Evolutionary conservation across 2,329 filamentous ascomycete genomes (phyloP), one percentile per base, ranked within the genome.

Genomic region (Graphiopsis chlorocephala): DNA sequence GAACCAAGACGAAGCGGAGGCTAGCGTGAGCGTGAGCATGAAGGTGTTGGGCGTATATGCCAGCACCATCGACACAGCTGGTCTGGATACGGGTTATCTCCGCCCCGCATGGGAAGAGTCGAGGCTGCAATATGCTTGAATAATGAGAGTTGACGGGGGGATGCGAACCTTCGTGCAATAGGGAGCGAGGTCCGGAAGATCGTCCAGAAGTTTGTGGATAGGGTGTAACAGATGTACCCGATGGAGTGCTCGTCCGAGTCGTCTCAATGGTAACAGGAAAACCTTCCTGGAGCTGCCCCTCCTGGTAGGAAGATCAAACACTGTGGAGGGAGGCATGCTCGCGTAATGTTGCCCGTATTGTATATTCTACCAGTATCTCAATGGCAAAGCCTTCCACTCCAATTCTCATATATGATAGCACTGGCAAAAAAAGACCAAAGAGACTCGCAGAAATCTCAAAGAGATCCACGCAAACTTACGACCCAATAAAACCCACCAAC

Each of bases 1-100:
- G 86, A 83, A 84, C 17, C 85, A 86, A 75, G 78, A 75, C 3
- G 80, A 79, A 1, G 78, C 80, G 11, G 83, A 83, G 0, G 84
- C 79, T 0, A 64, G 63, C 20, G 53, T 69, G 29, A 62, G 62
- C 31, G 68, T 69, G 15, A 45, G 50, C 23, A 60, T 67, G 26
- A 65, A 52, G 7, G 66, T 69, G 17, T 15, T 68, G 50, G 63
- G 61, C 12, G 63, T 64, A 10, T 62, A 67, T 28, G 78, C 81
- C 20, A 85, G 81, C 45, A 83, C 83, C 35, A 84, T 85, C 68
- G 79, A 83, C 67, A 62, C 60, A 31, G 80, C 83, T 60, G 75
- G 72, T 8, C 83, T 86, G 66, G 79, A 84, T 25, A 77, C 75
- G 0, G 75, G 74, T 31, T 80, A 82, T 64, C 71, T 87, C 66